phyloP scores from a whole-genome alignment of 176 grass and related monocot species.

The Triticum dicoccoides region DNA sequence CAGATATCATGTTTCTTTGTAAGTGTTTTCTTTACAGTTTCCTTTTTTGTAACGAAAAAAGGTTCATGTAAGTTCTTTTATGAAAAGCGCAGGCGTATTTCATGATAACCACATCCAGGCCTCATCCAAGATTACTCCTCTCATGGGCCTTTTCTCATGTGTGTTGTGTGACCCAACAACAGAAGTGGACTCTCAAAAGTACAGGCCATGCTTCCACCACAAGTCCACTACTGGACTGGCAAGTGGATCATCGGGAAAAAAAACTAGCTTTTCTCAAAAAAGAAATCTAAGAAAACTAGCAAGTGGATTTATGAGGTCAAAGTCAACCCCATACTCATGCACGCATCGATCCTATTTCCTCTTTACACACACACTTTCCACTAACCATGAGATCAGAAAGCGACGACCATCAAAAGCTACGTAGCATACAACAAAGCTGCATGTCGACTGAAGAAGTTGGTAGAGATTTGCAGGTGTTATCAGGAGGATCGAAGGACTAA shows the following conservation, averaged over 20 bases:
- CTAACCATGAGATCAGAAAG: slow-evolving; percentile 20
- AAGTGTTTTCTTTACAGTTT: not conserved
- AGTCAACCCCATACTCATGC: slow-evolving; percentile 4
- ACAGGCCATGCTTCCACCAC: slow-evolving; percentile 1
- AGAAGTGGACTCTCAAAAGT: not conserved
- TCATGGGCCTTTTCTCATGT: no score
- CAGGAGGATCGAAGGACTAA: slow-evolving; percentile 16
- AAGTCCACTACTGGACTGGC: not conserved
- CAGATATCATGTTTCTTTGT: not conserved
- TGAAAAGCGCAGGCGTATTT: not conserved
- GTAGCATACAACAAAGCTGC: not conserved
- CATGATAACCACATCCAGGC: no score
- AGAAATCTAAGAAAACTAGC: not conserved
- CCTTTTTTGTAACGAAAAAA: no score
- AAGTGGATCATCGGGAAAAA: not conserved
- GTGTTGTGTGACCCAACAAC: not conserved
- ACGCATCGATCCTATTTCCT: not conserved
- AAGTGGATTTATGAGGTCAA: slow-evolving; percentile 32
- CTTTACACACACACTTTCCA: slow-evolving; percentile 40
- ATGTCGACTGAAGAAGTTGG: slow-evolving; percentile 8
- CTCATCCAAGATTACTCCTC: not conserved
- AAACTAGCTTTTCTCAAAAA: no score
- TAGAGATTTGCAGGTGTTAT: slow-evolving; percentile 8
- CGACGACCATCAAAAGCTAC: not conserved
- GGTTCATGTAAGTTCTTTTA: not conserved